Conservation (phyloP, 305 asterid species). For the Solanum hybrid region DNA sequence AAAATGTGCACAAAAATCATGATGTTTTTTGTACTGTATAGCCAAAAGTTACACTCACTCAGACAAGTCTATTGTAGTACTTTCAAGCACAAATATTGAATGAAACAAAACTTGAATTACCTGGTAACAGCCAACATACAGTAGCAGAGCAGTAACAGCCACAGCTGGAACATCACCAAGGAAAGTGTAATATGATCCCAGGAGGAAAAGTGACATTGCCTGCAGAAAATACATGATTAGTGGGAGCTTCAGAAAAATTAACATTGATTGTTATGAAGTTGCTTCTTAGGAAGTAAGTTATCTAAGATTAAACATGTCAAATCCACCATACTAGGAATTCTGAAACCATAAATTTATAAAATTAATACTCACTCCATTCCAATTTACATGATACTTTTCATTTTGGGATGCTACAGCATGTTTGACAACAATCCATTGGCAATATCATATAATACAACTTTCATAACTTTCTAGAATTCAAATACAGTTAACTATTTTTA, state of each 20-base stretch:
- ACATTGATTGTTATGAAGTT: background rate
- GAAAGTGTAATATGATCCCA: conserved; percentile 84
- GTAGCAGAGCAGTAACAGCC: conserved; percentile 76
- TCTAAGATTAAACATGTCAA: background rate
- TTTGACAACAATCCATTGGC: background rate
- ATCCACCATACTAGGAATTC: background rate
- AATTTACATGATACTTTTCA: background rate
- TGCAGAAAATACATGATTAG: conserved; percentile 23
- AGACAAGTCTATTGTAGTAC: background rate
- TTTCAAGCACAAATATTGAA: background rate
- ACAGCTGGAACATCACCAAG: conserved; percentile 52
- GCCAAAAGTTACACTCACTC: background rate
- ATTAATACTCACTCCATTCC: background rate
- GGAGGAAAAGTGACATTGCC: conserved; percentile 70
- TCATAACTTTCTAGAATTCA: background rate
- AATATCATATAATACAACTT: background rate
- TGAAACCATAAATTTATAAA: background rate
- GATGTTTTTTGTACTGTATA: background rate
- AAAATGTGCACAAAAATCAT: background rate
- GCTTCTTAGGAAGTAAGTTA: background rate
- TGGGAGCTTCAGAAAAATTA: background rate
- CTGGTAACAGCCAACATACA: conserved; percentile 96
- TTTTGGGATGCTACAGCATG: background rate
- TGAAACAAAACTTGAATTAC: conserved; percentile 19
- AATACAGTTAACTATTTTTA: background rate